Evolutionary conservation across 495 filamentous ascomycete species (phyloP).

Genomic region (Cladorrhinum samala): DNA sequence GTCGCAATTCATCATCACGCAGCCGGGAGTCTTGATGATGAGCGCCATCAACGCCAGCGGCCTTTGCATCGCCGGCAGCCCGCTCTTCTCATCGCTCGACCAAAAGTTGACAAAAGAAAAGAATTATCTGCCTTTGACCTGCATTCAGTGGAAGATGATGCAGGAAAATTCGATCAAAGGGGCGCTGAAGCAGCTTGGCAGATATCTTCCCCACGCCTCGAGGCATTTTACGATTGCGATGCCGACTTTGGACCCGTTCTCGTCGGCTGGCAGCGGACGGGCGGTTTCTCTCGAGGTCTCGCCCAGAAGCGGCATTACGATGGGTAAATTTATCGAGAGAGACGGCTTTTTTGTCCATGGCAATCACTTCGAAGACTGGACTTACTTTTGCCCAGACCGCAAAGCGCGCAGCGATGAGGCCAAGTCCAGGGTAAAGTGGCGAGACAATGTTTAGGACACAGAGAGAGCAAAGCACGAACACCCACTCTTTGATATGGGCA

Average conservation of each 20-base stretch:
- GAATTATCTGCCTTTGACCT: neutral
- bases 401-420: too few species aligned
- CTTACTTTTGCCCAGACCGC: too few species aligned
- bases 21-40: slow-evolving; percentile 25
- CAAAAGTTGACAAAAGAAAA: neutral
- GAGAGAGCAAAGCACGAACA: too few species aligned
- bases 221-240: neutral
- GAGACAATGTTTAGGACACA: too few species aligned
- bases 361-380: neutral
- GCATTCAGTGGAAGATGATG: neutral
- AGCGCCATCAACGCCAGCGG: slow-evolving; percentile 25
- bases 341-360: neutral
- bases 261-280: neutral
- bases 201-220: neutral
- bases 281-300: neutral
- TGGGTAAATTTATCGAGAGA: neutral
- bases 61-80: slow-evolving; percentile 19
- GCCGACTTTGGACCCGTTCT: too few species aligned
- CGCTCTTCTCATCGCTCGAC: slow-evolving; percentile 9
- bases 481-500: too few species aligned
- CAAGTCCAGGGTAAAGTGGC: too few species aligned
- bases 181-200: neutral
- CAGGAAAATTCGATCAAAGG: neutral
- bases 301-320: neutral
- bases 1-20: slow-evolving; percentile 23